Percentiles rank a stretch among this genome's conserved stretches.
Evolutionary conservation across 129 eudicot species (phyloP).

Genomic region (Arctium lappa): DNA sequence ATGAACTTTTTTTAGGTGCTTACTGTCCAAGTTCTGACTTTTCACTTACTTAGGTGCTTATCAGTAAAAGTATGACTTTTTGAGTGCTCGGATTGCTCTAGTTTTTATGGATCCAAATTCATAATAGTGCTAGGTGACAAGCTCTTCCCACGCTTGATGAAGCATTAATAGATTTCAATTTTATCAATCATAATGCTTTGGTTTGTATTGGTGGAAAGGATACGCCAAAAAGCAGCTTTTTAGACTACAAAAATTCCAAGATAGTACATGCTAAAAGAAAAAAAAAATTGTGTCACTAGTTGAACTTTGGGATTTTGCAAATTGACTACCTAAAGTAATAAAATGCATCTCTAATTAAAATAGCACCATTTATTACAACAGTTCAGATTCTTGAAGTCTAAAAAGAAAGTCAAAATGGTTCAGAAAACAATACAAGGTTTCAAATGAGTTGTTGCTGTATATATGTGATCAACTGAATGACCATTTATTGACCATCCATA

Average conservation of each 20-base stretch:
- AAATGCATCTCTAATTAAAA: not conserved
- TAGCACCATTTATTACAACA: not conserved
- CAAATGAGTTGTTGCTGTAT: not conserved
- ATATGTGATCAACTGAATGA: not conserved
- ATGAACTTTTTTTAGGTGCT: not conserved
- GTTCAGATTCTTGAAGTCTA: not conserved
- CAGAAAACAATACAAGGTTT: not conserved
- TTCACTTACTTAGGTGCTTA: not conserved
- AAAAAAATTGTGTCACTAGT: not conserved
- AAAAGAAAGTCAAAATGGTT: not conserved
- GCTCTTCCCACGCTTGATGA: conserved; percentile 2
- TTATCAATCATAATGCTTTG: conserved; percentile 1
- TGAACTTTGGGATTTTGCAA: not conserved
- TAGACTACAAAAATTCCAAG: not conserved
- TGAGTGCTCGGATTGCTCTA: not conserved
- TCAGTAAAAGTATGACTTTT: not conserved
- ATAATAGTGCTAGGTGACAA: not conserved
- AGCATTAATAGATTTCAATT: not conserved
- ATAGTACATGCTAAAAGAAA: not conserved
- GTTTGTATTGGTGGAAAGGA: not conserved
- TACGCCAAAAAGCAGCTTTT: not conserved
- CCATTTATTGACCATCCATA: not conserved
- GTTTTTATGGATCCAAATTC: not conserved
- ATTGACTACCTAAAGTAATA: not conserved
- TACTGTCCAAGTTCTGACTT: not conserved